Evolutionary conservation across 2,329 filamentous ascomycete species (phyloP).

Genomic region (Lecanoromycetidae sp.): DNA sequence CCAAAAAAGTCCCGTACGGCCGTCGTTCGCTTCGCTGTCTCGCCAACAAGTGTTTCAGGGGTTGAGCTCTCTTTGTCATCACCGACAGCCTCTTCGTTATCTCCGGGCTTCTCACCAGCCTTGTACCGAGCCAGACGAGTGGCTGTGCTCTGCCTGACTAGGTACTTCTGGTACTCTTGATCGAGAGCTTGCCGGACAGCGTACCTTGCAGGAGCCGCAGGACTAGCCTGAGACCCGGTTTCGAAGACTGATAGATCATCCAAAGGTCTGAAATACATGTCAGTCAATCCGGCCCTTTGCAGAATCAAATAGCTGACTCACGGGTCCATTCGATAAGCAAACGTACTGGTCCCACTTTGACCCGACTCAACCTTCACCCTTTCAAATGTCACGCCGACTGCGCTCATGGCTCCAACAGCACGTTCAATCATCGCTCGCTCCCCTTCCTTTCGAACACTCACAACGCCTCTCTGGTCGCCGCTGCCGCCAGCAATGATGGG

Average conservation of each 20-base stretch:
- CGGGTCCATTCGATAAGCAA: slow-evolving; percentile 92
- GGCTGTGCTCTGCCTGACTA: slow-evolving; percentile 52
- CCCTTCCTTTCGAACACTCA: slow-evolving; percentile 74
- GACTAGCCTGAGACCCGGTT: slow-evolving; percentile 44
- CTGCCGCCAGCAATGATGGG: slow-evolving; percentile 72
- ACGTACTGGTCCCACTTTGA: slow-evolving; percentile 48
- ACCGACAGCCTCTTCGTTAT: slow-evolving; percentile 20
- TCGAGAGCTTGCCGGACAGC: slow-evolving; percentile 88
- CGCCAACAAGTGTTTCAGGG: too few relatives aligned
- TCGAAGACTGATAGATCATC: slow-evolving; percentile 67
- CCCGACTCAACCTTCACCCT: slow-evolving; percentile 66
- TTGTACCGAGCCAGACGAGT: slow-evolving; percentile 53
- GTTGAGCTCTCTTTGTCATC: slow-evolving; percentile 27
- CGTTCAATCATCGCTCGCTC: slow-evolving; percentile 72
- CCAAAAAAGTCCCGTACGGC: slow-evolving; percentile 81
- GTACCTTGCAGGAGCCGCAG: slow-evolving; percentile 64
- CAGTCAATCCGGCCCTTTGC: background rate
- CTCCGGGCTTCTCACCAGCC: slow-evolving; percentile 28
- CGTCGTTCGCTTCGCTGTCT: slow-evolving; percentile 22
- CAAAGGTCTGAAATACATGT: slow-evolving; percentile 40
- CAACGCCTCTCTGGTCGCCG: slow-evolving; percentile 52
- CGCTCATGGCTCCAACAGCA: slow-evolving; percentile 71
- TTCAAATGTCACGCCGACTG: slow-evolving; percentile 69
- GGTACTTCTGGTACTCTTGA: slow-evolving; percentile 70
- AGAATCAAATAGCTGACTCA: slow-evolving; percentile 37